Percentiles rank a stretch among this genome's conserved stretches.
These are phyloP conservation scores for Coemansia sp. DNA, from an alignment of 192 early-diverging fungal species.

Conservation along the genomic window DNA sequence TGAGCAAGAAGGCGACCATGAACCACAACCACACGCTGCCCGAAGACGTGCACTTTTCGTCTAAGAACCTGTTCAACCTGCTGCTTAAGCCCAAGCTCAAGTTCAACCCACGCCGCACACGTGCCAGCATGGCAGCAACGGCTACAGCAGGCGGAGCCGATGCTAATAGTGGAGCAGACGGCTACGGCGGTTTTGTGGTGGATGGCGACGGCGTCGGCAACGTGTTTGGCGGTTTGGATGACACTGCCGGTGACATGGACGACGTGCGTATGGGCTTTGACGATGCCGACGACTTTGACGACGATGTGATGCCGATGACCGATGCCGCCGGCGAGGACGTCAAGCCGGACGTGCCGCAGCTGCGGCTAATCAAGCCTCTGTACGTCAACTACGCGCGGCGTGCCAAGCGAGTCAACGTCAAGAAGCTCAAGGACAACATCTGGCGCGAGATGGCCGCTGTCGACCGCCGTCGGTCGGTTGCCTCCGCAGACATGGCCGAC, in stretches of 20 bases:
- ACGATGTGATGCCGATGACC: slow-evolving; percentile 17
- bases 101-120: slow-evolving; percentile 46
- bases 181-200: slow-evolving; percentile 44
- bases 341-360: slow-evolving; percentile 53
- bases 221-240: slow-evolving; percentile 25
- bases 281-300: slow-evolving; percentile 46
- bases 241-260: slow-evolving; percentile 19
- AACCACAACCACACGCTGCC: slow-evolving; percentile 70
- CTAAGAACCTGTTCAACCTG: slow-evolving; percentile 63
- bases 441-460: slow-evolving; percentile 72
- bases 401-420: slow-evolving; percentile 94
- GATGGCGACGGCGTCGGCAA: slow-evolving; percentile 40
- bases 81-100: slow-evolving; percentile 56
- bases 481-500: slow-evolving; percentile 3
- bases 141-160: slow-evolving; percentile 3
- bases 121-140: slow-evolving; percentile 3
- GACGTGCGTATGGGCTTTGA: slow-evolving; percentile 31
- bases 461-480: slow-evolving; percentile 22
- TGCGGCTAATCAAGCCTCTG: slow-evolving; percentile 67
- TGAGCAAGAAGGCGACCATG: slow-evolving; percentile 60
- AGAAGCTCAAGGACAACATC: slow-evolving; percentile 93
- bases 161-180: slow-evolving; percentile 13
- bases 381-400: slow-evolving; percentile 79
- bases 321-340: slow-evolving; percentile 3
- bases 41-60: slow-evolving; percentile 78